Evolutionary conservation across 2,329 filamentous ascomycete species (phyloP), one percentile per base, ranked within the genome.

Genomic region (Phoma herbarum): DNA sequence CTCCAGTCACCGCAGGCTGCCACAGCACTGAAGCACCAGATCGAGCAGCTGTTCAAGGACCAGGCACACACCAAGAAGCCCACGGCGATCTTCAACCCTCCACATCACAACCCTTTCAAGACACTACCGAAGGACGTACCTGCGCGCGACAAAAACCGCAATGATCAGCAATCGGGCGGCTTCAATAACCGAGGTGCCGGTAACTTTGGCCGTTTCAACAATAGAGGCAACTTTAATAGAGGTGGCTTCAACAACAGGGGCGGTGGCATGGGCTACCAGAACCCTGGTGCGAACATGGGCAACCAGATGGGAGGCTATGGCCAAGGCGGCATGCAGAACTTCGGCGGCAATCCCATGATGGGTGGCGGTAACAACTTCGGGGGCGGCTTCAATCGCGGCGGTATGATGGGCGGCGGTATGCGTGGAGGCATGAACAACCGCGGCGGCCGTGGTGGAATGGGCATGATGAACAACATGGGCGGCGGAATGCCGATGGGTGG

Each of bases 101-200:
- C 92, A 0, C 85, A 86, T 46, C 84, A 85, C 65, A 98, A 98
- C 75, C 93, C 93, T 0, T 98, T 96, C 85, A 89, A 90, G 65
- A 97, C 93, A 0, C 81, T 96, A 4, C 93, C 93, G 18, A 97
- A 97, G 80, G 93, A 97, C 74, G 89, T 90, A 0, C 92, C 91
- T 0, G 84, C 85, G 67, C 86, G 91, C 26, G 88, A 84, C 35
- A 89, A 92, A 72, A 86, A 88, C 42, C 80, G 82, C 69, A 82
- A 86, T 59, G 87, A 87, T 52, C 76, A 81, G 55, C 76, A 80
- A 18, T 78, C 80, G 54, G 72, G 61, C 10, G 65, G 62, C 48
- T 62, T 59, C 29, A 67, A 66, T 37, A 66, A 63, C 35, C 83
- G 83, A 66, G 85, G 82, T 65, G 75, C 78, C 42, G 62, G 62